These are phyloP conservation scores for Trametes cinnabarina DNA, from an alignment of 768 basidiomycete species.

Conservation along the genomic window DNA sequence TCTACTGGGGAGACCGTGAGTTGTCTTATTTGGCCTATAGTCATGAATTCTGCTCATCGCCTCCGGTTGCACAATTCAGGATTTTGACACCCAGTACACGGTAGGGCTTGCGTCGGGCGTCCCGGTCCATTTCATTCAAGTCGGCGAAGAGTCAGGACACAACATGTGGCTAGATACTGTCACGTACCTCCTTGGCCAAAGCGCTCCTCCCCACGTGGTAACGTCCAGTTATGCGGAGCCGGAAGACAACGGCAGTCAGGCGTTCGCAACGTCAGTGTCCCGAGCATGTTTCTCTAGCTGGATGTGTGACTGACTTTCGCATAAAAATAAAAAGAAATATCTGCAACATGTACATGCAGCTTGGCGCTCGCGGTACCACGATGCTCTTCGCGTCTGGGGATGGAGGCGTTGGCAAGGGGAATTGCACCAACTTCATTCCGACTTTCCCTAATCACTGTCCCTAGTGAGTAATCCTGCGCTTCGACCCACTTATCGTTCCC, in stretches of 20 bases:
- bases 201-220: conserved; percentile 29
- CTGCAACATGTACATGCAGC: conserved; percentile 35
- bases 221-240: conserved; percentile 36
- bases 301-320: neutral
- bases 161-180: conserved; percentile 33
- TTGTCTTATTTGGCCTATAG: neutral
- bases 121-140: conserved; percentile 32
- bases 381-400: conserved; percentile 39
- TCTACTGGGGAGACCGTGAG: conserved; percentile 31
- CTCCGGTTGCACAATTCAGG: conserved; percentile 11
- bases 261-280: conserved; percentile 24
- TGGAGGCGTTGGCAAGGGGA: conserved; percentile 30
- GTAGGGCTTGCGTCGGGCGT: conserved; percentile 34
- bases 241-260: conserved; percentile 24
- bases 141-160: conserved; percentile 28
- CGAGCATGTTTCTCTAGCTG: neutral
- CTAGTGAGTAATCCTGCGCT: conserved; percentile 24
- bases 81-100: conserved; percentile 38
- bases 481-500: too few species aligned
- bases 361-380: conserved; percentile 36
- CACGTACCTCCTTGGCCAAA: conserved; percentile 26
- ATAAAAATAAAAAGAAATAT: conserved; percentile 21
- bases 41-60: too few species aligned
- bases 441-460: conserved; percentile 38
- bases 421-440: conserved; percentile 33